Conservation (phyloP, 192 early-diverging fungal genomes). For the Oehlia diaphana region DNA sequence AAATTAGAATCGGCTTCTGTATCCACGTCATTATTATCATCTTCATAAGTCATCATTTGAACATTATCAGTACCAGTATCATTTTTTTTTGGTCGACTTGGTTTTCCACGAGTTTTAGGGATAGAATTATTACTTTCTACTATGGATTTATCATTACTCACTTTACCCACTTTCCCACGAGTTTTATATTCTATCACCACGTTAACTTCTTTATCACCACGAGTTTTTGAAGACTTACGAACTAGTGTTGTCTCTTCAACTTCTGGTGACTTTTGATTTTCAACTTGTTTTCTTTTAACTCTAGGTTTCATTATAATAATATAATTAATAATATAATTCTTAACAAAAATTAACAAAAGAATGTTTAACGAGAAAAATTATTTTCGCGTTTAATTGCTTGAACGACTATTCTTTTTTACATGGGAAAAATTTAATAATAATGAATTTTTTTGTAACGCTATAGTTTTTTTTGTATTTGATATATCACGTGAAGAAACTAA, state of each 20-base stretch:
- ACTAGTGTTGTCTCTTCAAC: not conserved
- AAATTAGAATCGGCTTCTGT: not conserved
- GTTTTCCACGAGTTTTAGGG: not conserved
- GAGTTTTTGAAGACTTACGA: not conserved
- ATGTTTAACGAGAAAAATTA: too few species aligned
- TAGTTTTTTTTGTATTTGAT: too few species aligned
- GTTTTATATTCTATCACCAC: not conserved
- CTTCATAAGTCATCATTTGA: not conserved
- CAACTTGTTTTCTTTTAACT: not conserved
- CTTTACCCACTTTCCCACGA: not conserved
- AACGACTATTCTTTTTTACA: too few species aligned
- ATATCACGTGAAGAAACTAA: too few species aligned
- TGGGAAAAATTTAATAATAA: too few species aligned
- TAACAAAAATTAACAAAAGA: too few species aligned
- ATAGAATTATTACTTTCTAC: not conserved
- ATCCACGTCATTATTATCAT: not conserved
- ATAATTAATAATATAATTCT: too few species aligned
- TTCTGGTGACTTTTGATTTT: not conserved
- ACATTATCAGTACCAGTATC: not conserved
- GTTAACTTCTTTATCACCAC: not conserved
- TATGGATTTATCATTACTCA: not conserved
- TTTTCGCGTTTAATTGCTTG: too few species aligned
- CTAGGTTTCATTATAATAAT: not conserved
- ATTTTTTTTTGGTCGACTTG: not conserved
- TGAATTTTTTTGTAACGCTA: too few species aligned